Evolutionary conservation across 2,329 filamentous ascomycete species (phyloP), one percentile per base, ranked within the genome.

Genomic region (Aspergillus sp.): DNA sequence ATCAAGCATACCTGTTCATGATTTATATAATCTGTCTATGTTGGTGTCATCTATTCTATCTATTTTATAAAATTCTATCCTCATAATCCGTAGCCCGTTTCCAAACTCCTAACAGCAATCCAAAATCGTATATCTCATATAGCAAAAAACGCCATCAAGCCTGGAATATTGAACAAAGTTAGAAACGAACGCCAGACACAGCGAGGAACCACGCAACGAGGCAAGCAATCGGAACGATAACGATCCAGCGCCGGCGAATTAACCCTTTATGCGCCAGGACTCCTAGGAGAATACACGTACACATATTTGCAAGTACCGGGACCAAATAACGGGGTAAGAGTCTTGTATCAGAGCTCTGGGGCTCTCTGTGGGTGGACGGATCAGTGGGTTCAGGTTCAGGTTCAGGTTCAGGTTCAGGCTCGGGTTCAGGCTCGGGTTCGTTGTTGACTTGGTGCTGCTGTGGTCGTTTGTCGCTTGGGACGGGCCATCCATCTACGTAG

Each of bases 401-500:
- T 9, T 27, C 25, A 0, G 25, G 25, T 3, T 27, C 25, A 9
- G 25, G 25, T 11, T 31, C n/a, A n/a, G n/a, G n/a, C n/a, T n/a
- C n/a, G n/a, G 25, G 25, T 9, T 27, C 27, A 11, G 27, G 27
- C 3, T 31, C 27, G 4, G 27, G 27, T 4, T 31, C 27, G 27
- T 31, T 4, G 27, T 31, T 8, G 27, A 31, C 27, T 9, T 31
- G 27, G 27, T 31, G 9, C 1, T 25, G 6, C 27, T 31, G 31
- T 14, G 27, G 17, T 37, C 31, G 6, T 35, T 55, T 61, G 23
- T 56, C 66, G 64, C 40, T 55, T 31, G 67, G 64, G 6, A 68
- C 62, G 0, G 74, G 74, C 74, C 74, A 77, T 9, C 74, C 74
- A 47, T 74, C 64, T 8, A 68, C 52, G 52, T 76, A 76, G 3